phyloP scores from a whole-genome alignment of 805 yeast genomes.

The Isabelozyma rhagii region DNA sequence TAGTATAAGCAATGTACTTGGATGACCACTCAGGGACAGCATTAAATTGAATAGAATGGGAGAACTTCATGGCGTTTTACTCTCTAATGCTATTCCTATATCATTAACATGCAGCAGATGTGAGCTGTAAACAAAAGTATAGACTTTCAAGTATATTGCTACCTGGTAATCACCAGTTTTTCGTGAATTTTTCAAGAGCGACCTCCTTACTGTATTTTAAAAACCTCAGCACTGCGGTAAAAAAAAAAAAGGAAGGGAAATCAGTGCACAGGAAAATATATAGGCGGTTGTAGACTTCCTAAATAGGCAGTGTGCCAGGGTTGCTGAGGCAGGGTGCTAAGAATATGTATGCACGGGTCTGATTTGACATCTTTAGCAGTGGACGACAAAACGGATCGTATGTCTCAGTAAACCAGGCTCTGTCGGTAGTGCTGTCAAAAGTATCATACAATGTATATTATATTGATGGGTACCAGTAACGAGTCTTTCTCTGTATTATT shows the following conservation, averaged over 20 bases:
- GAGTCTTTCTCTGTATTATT: too few relatives aligned
- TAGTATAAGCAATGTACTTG: conserved; percentile 84
- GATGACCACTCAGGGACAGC: conserved; percentile 99
- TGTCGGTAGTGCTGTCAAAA: too few relatives aligned
- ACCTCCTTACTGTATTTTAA: not conserved
- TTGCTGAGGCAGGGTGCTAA: not conserved
- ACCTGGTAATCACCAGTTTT: too few relatives aligned
- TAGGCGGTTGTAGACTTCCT: not conserved
- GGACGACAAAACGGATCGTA: too few relatives aligned
- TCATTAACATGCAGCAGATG: not conserved
- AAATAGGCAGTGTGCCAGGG: not conserved
- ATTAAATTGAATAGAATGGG: conserved; percentile 91
- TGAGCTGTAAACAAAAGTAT: not conserved
- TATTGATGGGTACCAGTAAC: too few relatives aligned
- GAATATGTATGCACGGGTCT: not conserved
- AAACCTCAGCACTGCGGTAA: not conserved
- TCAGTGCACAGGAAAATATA: not conserved
- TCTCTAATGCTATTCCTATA: not conserved
- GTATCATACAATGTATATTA: too few relatives aligned
- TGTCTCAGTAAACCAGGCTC: too few relatives aligned
- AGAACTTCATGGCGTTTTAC: conserved; percentile 69
- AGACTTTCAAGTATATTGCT: too few relatives aligned
- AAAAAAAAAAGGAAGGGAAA: not conserved
- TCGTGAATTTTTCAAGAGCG: not conserved
- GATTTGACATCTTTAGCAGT: too few relatives aligned